phyloP scores from a whole-genome alignment of 2,329 filamentous ascomycete genomes.

The Herpotrichia juniperi region DNA sequence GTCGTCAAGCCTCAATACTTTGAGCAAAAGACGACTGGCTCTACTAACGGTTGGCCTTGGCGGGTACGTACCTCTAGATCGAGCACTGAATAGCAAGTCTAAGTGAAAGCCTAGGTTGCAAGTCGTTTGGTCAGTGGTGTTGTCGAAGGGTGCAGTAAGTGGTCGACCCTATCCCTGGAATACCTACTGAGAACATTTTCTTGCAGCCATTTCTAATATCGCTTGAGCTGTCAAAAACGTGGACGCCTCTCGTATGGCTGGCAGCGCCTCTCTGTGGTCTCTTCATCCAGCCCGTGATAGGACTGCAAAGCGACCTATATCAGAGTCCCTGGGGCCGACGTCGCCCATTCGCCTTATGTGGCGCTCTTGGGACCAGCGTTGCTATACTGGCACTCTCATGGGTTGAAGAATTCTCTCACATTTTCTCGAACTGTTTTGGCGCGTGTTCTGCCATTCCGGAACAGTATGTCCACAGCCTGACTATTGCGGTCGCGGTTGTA shows the following conservation, averaged over 20 bases:
- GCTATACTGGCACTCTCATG: slow-evolving; percentile 75
- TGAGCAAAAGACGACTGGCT: too few relatives aligned
- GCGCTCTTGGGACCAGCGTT: slow-evolving; percentile 64
- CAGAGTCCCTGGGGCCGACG: slow-evolving; percentile 76
- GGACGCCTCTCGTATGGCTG: slow-evolving; percentile 86
- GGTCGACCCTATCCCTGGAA: slow-evolving; percentile 22
- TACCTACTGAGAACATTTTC: too few relatives aligned
- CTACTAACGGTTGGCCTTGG: too few relatives aligned
- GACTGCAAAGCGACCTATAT: slow-evolving; percentile 81
- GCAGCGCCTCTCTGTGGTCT: slow-evolving; percentile 80
- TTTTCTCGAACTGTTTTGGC: not conserved
- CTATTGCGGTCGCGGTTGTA: too few relatives aligned
- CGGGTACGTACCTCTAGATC: too few relatives aligned
- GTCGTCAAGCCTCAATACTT: too few relatives aligned
- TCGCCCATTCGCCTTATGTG: slow-evolving; percentile 80
- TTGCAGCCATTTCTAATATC: slow-evolving; percentile 82
- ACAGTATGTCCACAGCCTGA: slow-evolving; percentile 17
- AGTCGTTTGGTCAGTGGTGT: too few relatives aligned
- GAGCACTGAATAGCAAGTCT: too few relatives aligned
- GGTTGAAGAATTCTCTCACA: slow-evolving; percentile 54
- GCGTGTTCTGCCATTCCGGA: not conserved
- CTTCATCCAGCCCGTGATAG: slow-evolving; percentile 81
- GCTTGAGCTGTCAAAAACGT: slow-evolving; percentile 79
- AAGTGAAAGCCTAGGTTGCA: too few relatives aligned
- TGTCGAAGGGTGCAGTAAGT: too few relatives aligned